A percentile compares a stretch with the other conserved stretches of the same genome.
Evolutionary conservation across 2,329 filamentous ascomycete species (phyloP).

Genomic region (Arthrobotrys musiformis): DNA sequence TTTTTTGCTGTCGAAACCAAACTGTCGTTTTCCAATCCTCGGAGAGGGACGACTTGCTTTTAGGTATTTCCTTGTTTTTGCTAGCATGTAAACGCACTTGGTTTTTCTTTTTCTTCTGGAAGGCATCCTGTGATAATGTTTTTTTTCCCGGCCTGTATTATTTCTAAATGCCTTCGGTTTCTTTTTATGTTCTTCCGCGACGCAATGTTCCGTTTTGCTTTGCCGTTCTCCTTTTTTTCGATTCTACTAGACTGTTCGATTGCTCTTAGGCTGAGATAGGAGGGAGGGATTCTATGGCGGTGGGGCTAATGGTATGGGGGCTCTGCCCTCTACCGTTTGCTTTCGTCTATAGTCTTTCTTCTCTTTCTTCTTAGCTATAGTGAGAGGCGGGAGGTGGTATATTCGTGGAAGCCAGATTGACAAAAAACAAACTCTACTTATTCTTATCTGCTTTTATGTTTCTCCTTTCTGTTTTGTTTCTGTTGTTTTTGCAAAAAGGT

Average conservation of each 20-base stretch:
- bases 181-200: background rate
- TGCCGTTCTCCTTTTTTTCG: conserved; percentile 12
- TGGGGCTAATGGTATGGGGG: background rate
- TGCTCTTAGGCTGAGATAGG: conserved; percentile 5
- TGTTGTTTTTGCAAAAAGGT: conserved; percentile 51
- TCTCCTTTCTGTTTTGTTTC: conserved; percentile 1
- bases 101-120: background rate
- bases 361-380: conserved; percentile 32
- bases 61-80: conserved; percentile 55
- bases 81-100: conserved; percentile 27
- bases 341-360: background rate
- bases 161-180: conserved; percentile 45
- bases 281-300: background rate
- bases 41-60: conserved; percentile 56
- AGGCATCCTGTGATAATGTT: conserved; percentile 53
- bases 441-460: conserved; percentile 51
- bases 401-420: conserved; percentile 49
- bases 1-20: conserved; percentile 24
- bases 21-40: conserved; percentile 56
- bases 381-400: conserved; percentile 49
- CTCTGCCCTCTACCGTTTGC: background rate
- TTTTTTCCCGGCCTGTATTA: conserved; percentile 34
- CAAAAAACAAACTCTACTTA: conserved; percentile 49
- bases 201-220: conserved; percentile 7
- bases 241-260: conserved; percentile 31